Conservation (phyloP, 768 basidiomycete genomes). For the Lyophyllum decastes region DNA sequence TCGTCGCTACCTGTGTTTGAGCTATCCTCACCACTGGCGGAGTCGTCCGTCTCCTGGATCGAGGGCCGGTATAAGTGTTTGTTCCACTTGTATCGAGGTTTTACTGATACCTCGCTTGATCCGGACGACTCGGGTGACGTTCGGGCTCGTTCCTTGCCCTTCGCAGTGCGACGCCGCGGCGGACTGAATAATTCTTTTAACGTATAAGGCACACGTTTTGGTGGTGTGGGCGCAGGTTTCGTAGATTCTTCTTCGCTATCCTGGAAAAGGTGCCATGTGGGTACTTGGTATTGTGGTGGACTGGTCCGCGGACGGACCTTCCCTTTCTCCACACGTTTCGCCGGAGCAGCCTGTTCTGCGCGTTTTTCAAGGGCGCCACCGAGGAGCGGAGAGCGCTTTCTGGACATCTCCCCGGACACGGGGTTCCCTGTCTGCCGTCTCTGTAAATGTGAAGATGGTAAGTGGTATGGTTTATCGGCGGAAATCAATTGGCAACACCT, state of each 20-base stretch:
- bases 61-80: not conserved
- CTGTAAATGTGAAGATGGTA: no score
- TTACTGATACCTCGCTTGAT: not conserved
- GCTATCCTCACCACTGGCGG: not conserved
- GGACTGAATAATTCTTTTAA: not conserved
- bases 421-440: no score
- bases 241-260: not conserved
- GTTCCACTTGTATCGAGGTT: not conserved
- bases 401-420: no score
- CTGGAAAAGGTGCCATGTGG: not conserved
- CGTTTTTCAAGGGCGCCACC: no score
- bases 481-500: no score
- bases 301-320: not conserved
- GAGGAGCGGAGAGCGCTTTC: no score
- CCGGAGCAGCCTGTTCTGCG: no score
- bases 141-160: not conserved
- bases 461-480: no score
- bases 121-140: not conserved
- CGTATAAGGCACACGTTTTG: not conserved
- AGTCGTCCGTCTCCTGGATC: not conserved
- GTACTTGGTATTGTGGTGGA: not conserved
- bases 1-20: not conserved
- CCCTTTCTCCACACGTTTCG: not conserved
- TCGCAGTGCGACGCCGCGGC: not conserved
- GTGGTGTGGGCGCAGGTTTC: not conserved